phyloP scores from a whole-genome alignment of 163 green algal genomes.

The Coccomyxa subellipsoidea region DNA sequence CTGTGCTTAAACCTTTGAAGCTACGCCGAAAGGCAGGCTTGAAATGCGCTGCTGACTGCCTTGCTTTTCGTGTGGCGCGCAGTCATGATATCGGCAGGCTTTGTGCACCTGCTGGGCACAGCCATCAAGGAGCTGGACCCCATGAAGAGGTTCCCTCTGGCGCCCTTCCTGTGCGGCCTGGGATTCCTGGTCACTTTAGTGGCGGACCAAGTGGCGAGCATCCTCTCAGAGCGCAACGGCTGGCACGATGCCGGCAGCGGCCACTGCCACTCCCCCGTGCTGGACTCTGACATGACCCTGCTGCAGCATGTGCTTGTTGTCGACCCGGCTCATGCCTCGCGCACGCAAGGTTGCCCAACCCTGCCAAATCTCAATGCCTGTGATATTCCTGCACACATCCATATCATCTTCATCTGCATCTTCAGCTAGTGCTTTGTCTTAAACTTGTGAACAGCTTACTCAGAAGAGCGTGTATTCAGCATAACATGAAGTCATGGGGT shows the following conservation, averaged over 20 bases:
- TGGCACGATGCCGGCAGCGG: neutral
- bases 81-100: slow-evolving; percentile 75
- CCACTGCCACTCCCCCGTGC: neutral
- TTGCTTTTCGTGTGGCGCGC: no score
- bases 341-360: neutral
- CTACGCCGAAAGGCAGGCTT: no score
- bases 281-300: slow-evolving; percentile 15
- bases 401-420: no score
- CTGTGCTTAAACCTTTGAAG: no score
- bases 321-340: neutral
- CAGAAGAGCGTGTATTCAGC: no score
- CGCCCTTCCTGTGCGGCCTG: slow-evolving; percentile 66
- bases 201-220: slow-evolving; percentile 50
- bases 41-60: neutral
- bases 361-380: neutral
- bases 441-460: no score
- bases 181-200: slow-evolving; percentile 76
- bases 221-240: neutral
- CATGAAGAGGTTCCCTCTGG: slow-evolving; percentile 38
- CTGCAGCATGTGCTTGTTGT: neutral
- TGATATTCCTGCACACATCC: no score
- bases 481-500: no score
- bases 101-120: slow-evolving; percentile 78
- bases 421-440: no score
- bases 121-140: slow-evolving; percentile 48